phyloP scores from a whole-genome alignment of 371 early-diverging fungal genomes.

The Chytridiales sp. region DNA sequence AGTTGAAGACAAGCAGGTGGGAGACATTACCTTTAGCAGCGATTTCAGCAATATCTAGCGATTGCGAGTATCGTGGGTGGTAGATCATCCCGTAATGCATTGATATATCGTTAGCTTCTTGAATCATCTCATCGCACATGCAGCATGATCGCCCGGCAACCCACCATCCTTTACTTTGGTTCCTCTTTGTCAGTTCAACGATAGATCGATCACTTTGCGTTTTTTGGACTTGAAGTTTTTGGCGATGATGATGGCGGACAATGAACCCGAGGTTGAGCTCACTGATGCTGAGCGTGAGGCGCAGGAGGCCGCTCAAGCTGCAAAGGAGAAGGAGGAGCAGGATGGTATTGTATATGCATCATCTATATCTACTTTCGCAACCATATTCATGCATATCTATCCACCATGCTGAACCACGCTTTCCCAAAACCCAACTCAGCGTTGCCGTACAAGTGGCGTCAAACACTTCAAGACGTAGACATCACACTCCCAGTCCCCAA shows the following conservation, averaged over 20 bases:
- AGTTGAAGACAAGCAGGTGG: slow-evolving; percentile 14
- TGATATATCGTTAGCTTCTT: too few relatives aligned
- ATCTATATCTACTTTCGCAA: background rate
- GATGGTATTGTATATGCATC: slow-evolving; percentile 40
- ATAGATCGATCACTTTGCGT: too few relatives aligned
- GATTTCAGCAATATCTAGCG: slow-evolving; percentile 5
- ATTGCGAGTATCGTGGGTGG: too few relatives aligned
- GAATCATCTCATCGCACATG: too few relatives aligned
- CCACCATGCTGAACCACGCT: background rate
- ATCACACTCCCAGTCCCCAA: slow-evolving; percentile 72
- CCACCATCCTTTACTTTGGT: too few relatives aligned
- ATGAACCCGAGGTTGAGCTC: too few relatives aligned
- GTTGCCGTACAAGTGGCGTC: slow-evolving; percentile 78
- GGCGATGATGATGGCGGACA: too few relatives aligned
- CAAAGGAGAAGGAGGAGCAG: slow-evolving; percentile 62
- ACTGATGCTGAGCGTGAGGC: slow-evolving; percentile 18
- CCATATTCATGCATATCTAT: background rate
- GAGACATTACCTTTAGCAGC: background rate
- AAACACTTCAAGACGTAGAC: slow-evolving; percentile 84
- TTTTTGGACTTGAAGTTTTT: too few relatives aligned
- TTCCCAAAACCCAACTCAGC: too few relatives aligned
- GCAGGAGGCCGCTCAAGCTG: slow-evolving; percentile 38
- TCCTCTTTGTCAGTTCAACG: too few relatives aligned
- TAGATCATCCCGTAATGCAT: too few relatives aligned
- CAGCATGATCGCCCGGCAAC: too few relatives aligned